Conservation (phyloP, 805 yeast genomes). For the Kregervanrija pseudodelftensis region DNA sequence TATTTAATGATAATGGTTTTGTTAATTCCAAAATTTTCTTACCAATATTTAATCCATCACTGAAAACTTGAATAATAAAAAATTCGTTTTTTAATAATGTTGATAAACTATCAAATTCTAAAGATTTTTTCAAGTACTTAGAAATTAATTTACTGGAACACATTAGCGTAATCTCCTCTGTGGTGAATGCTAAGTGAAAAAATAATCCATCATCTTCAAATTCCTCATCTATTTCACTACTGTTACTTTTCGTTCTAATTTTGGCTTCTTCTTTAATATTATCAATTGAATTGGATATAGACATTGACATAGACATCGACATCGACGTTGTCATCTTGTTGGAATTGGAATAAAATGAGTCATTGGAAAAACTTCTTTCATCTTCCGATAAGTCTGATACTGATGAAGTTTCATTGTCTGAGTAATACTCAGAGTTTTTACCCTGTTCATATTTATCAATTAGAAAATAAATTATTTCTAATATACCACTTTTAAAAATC, state of each 20-base stretch:
- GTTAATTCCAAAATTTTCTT: constrained; percentile 50
- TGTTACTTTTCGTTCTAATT: background rate
- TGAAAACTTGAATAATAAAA: constrained; percentile 50
- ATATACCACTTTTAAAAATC: constrained; percentile 45
- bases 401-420: constrained; percentile 10
- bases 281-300: constrained; percentile 5
- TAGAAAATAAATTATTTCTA: constrained; percentile 37
- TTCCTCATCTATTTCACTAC: constrained; percentile 3
- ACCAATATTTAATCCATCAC: constrained; percentile 50
- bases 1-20: constrained; percentile 48
- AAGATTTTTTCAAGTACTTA: constrained; percentile 32
- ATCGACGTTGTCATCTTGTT: background rate
- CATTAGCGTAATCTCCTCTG: constrained; percentile 56
- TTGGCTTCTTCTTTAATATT: constrained; percentile 1
- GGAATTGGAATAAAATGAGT: constrained; percentile 1
- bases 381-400: constrained; percentile 9
- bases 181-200: constrained; percentile 56
- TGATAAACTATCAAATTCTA: constrained; percentile 31
- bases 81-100: constrained; percentile 38
- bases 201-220: constrained; percentile 37
- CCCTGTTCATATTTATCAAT: constrained; percentile 21
- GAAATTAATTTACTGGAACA: constrained; percentile 36
- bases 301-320: background rate
- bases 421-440: constrained; percentile 4
- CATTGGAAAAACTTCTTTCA: constrained; percentile 5